phyloP scores from a whole-genome alignment of 1,284 basidiomycete species.

The Leucoagaricus sp. region DNA sequence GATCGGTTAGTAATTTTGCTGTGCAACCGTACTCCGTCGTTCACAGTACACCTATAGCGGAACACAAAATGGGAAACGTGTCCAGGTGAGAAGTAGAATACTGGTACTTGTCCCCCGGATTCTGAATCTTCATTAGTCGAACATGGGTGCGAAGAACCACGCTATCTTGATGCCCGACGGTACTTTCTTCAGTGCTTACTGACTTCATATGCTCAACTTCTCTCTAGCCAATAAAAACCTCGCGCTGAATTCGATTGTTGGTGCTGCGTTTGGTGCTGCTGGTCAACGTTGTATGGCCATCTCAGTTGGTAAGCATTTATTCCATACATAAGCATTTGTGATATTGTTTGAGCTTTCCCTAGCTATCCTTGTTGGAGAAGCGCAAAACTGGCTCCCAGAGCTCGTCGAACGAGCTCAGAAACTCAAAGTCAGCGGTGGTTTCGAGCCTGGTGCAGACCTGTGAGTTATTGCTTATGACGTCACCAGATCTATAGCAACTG shows the following conservation, averaged over 20 bases:
- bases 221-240: conserved; percentile 89
- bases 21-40: conserved; percentile 8
- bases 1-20: conserved; percentile 57
- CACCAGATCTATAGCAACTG: conserved; percentile 4
- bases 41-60: conserved; percentile 48
- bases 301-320: conserved; percentile 65
- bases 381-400: conserved; percentile 85
- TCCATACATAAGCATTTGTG: background rate
- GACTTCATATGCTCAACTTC: conserved; percentile 1
- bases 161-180: conserved; percentile 94
- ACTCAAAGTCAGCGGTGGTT: conserved; percentile 88
- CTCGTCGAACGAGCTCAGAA: conserved; percentile 82
- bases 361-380: conserved; percentile 84
- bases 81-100: conserved; percentile 56
- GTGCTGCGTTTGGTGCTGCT: conserved; percentile 96
- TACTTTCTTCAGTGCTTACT: conserved; percentile 32
- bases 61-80: conserved; percentile 87
- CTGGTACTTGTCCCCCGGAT: background rate
- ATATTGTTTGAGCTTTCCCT: background rate
- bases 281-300: conserved; percentile 97
- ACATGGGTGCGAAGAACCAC: conserved; percentile 97
- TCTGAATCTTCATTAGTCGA: conserved; percentile 53
- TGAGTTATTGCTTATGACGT: conserved; percentile 19
- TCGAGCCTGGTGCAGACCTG: conserved; percentile 83
- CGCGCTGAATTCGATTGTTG: conserved; percentile 90